These are phyloP conservation scores for Sphaerulina vaccinii DNA, from an alignment of 2,329 filamentous ascomycete genomes.

Conservation along the genomic window DNA sequence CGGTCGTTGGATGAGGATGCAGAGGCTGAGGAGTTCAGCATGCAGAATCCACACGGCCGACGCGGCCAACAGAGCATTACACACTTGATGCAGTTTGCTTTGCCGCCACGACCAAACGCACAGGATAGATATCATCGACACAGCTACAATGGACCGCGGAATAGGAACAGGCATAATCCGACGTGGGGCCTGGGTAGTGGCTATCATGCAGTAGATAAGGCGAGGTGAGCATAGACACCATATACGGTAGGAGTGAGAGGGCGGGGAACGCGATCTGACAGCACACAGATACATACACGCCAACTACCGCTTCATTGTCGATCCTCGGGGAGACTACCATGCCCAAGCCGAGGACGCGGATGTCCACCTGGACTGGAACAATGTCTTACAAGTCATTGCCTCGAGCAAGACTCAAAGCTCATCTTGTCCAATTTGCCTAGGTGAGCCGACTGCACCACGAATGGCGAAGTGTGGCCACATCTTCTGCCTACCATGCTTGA, in stretches of 20 bases:
- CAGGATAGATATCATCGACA: conserved; percentile 50
- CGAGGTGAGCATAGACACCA: conserved; percentile 57
- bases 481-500: conserved; percentile 88
- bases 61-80: conserved; percentile 97
- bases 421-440: conserved; percentile 92
- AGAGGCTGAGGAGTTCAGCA: conserved; percentile 64
- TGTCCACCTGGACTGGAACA: conserved; percentile 83
- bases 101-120: conserved; percentile 68
- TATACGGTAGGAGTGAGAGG: not conserved
- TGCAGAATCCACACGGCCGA: conserved; percentile 52
- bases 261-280: conserved; percentile 18
- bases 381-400: conserved; percentile 86
- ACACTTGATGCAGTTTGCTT: conserved; percentile 87
- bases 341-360: conserved; percentile 83
- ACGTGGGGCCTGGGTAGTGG: conserved; percentile 85
- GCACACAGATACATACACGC: conserved; percentile 75
- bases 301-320: conserved; percentile 95
- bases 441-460: conserved; percentile 84
- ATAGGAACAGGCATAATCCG: conserved; percentile 62
- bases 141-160: conserved; percentile 41
- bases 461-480: conserved; percentile 99
- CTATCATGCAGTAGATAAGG: conserved; percentile 87
- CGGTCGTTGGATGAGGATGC: conserved; percentile 73
- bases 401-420: conserved; percentile 84
- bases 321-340: conserved; percentile 75